Evolutionary conservation across 306 rosid species (phyloP), one percentile per base, ranked within the genome.

Genomic region (Pterocarpus macrocarpus): DNA sequence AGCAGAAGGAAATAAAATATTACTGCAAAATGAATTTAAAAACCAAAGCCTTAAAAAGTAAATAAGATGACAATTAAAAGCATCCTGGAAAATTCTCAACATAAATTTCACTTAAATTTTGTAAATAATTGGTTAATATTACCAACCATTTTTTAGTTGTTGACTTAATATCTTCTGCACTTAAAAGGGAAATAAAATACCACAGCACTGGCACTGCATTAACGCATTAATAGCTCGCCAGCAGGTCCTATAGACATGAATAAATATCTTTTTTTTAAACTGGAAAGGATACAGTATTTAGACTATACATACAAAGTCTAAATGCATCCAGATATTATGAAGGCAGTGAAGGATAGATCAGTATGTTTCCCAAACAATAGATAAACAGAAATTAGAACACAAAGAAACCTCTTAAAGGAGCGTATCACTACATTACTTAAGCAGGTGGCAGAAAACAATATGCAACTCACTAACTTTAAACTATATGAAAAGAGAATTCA

Each of bases 1-100:
- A 73, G 77, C 22, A 64, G 16, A 79, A 69, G 47, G 38, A 75
- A 56, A 80, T 63, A 80, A 38, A 63, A 58, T 13, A 59, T 8
- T 52, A 8, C 13, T 32, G 35, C 36, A 3, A 61, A 44, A 50
- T 39, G 53, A 85, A 44, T 61, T 28, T 59, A 58, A 79, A 68
- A 33, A 30, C 44, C 58, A n/a, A 36, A 32, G 77, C 72, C 59
- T 38, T 49, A 53, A 53, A 17, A 32, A 71, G 52, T 14, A 74
- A 11, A 43, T 43, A 50, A 15, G 17, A 33, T 1, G 36, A 34
- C 32, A 65, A 78, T 8, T 55, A 41, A 64, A 36, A 56, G 35
- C 52, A 71, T 55, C 44, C 52, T 2, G 4, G 38, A 8, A 68
- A 39, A 80, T 16, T 34, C 36, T 53, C 57, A 59, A 73, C 61